phyloP scores from a whole-genome alignment of 331 rosid genomes.

The Malus hybrid region DNA sequence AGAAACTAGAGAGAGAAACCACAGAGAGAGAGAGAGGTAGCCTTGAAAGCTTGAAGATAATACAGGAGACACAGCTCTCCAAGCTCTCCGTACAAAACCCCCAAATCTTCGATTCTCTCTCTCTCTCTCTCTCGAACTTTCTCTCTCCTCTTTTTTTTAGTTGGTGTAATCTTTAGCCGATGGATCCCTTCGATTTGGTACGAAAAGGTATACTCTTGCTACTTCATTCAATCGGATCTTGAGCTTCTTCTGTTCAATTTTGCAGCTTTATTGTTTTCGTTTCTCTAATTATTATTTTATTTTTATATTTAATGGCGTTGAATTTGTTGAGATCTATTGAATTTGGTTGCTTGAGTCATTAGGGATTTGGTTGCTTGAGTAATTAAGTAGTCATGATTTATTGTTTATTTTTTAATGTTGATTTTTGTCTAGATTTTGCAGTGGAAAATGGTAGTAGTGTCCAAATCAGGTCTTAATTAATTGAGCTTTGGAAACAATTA shows the following conservation, averaged over 20 bases:
- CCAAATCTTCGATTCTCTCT: not conserved
- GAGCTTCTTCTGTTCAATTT: conserved; percentile 11
- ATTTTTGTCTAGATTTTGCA: conserved; percentile 7
- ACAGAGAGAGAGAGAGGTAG: not conserved
- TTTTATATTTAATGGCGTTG: conserved; percentile 8
- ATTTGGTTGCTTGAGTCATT: conserved; percentile 18
- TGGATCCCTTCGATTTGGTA: conserved; percentile 84
- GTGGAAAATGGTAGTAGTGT: not conserved
- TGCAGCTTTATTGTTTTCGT: not conserved
- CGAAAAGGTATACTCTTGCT: conserved; percentile 54
- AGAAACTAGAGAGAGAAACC: conserved; percentile 7
- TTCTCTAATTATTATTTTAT: not conserved
- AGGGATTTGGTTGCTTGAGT: conserved; percentile 8
- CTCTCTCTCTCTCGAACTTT: not conserved
- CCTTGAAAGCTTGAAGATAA: conserved; percentile 39
- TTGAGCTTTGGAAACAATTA: not conserved
- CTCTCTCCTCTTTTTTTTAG: conserved; percentile 2
- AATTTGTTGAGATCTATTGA: conserved; percentile 38
- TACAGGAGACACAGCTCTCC: conserved; percentile 27
- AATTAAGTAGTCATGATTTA: not conserved
- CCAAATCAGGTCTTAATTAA: conserved; percentile 11
- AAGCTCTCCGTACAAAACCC: conserved; percentile 28
- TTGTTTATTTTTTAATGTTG: conserved; percentile 11
- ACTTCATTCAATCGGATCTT: conserved; percentile 27
- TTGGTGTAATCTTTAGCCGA: conserved; percentile 26